Evolutionary conservation across 192 early-diverging fungal species (phyloP), one percentile per base, ranked within the genome.

Genomic region (Spizellomyces punctatus): DNA sequence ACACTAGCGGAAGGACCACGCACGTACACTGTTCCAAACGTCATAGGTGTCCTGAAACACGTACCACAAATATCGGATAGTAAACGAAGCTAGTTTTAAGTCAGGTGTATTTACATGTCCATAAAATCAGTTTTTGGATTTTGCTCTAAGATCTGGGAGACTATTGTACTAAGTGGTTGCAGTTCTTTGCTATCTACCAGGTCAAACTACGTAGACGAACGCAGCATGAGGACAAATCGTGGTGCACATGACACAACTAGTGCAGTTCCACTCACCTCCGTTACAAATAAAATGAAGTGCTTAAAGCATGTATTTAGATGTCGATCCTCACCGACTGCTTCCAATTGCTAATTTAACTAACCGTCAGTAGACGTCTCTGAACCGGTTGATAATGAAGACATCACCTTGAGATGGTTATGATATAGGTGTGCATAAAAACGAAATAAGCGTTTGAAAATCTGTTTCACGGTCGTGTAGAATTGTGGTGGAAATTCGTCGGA

Each of bases 251-350:
- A 58, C 12, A 7, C 6, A 7, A 27, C 8, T 46, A 21, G 47
- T 36, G 27, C 27, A 0, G 27, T 19, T 19, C 16, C 16, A 17
- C 63, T n/a, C 46, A 77, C 75, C 72, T 73, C 75, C 9, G 62
- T 76, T 17, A 76, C 75, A 46, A 76, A 76, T 12, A 76, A 45
- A 41, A 76, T 72, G 52, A 76, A 76, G 43, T 76, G 75, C 70
- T 76, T 76, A 58, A 78, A 78, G 52, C 79, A 80, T 5, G 79
- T 80, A 46, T 78, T 78, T 9, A 80, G 60, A 76, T 80, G 79
- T n/a, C 77, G 75, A 50, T 79, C 79, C 49, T 79, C 79, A 49
- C 58, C 64, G 5, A 80, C 69, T 8, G 77, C 65, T 55, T 80
- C 76, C 72, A 80, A 44, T 80, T 80, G 74, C 78, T 79, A 36